Evolutionary conservation across 192 early-diverging fungal genomes (phyloP), one percentile per base, ranked within the genome.

Genomic region (Phlyctochytrium arcticum): DNA sequence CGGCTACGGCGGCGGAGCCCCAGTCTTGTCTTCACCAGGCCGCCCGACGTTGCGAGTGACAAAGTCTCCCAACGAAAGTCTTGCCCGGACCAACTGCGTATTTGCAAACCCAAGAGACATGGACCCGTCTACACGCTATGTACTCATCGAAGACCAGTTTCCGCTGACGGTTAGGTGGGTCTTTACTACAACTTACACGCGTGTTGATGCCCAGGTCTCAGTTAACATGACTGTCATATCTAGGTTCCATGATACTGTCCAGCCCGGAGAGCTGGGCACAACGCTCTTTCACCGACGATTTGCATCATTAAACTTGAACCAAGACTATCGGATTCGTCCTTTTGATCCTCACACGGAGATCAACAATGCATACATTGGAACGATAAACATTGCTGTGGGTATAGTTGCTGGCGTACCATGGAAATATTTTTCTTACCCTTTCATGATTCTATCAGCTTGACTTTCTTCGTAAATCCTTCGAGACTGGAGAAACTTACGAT

Each of bases 131-230:
- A 77, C 81, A 23, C 81, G 78, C 37, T 92, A 94, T 68, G 80
- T 94, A 26, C 60, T 87, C 19, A 76, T 96, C 54, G 87, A 95
- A 59, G 84, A 87, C 36, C 74, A 82, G 57, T 92, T 79, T 71
- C 86, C 90, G 6, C 95, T 98, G 65, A 89, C 89, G 24, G 77
- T 95, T 54, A 77, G 75, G 90, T 90, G 71, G 44, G 71, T 48
- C 6, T 34, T 21, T n/a, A 3, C n/a, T n/a, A n/a, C n/a, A n/a
- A n/a, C n/a, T n/a, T n/a, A n/a, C n/a, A n/a, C n/a, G n/a, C n/a
- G n/a, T n/a, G n/a, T n/a, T n/a, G n/a, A n/a, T n/a, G n/a, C n/a
- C n/a, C n/a, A n/a, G n/a, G n/a, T n/a, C n/a, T n/a, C n/a, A n/a
- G n/a, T n/a, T n/a, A n/a, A n/a, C n/a, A n/a, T n/a, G n/a, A n/a